A percentile compares a stretch with the other conserved stretches of the same genome.
Conservation (phyloP, 75 land plant genomes). For the Ceratopteris richardii region DNA sequence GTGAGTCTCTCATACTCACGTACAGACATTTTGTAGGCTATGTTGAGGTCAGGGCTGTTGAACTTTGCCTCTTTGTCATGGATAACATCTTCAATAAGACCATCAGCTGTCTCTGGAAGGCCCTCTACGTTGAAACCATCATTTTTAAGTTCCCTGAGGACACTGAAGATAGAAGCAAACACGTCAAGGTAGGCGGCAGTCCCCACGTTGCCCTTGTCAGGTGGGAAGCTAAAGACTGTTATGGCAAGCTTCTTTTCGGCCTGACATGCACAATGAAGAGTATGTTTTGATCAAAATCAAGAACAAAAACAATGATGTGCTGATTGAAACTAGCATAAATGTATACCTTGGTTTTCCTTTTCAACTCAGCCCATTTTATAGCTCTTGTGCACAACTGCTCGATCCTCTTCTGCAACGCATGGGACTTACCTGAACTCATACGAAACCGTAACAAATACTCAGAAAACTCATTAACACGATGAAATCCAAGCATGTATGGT, state of each 20-base stretch:
- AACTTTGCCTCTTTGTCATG: constrained; percentile 99
- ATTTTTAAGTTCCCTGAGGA: constrained; percentile 59
- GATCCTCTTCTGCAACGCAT: constrained; percentile 96
- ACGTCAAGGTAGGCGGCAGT: constrained; percentile 98
- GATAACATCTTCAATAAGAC: constrained; percentile 79
- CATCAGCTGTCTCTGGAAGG: constrained; percentile 81
- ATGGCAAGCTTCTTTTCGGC: constrained; percentile 91
- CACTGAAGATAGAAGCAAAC: constrained; percentile 87
- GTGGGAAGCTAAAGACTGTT: constrained; percentile 99
- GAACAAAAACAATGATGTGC: too few species aligned
- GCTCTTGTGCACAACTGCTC: constrained; percentile 98
- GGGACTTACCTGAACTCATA: constrained; percentile 90
- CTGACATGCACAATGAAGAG: constrained; percentile 36
- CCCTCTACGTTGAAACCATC: constrained; percentile 92
- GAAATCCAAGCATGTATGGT: too few species aligned
- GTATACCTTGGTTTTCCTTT: constrained; percentile 77
- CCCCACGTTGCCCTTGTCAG: constrained; percentile 99
- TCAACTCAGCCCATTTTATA: constrained; percentile 86
- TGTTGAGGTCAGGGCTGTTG: constrained; percentile 90
- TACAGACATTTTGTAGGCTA: constrained; percentile 88
- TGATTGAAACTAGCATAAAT: too few species aligned
- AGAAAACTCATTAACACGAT: too few species aligned
- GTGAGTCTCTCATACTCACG: constrained; percentile 84
- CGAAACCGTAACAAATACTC: too few species aligned
- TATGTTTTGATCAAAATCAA: too few species aligned